Conservation (phyloP, 805 yeast species). For the Millerozyma acaciae region DNA sequence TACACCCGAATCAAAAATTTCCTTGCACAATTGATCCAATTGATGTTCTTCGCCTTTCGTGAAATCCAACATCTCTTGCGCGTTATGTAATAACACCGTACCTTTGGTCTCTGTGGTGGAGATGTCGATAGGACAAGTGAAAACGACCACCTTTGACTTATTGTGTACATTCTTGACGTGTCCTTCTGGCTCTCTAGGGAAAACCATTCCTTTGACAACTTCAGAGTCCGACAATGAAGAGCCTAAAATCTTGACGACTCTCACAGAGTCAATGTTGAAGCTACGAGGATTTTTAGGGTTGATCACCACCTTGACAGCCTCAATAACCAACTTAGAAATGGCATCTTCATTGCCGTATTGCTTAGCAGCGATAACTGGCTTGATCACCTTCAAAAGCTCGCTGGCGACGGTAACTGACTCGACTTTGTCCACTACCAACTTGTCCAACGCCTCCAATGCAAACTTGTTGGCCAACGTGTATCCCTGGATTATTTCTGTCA, state of each 20-base stretch:
- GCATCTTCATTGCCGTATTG: slow-evolving; percentile 86
- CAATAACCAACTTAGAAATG: slow-evolving; percentile 73
- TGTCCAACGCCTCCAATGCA: slow-evolving; percentile 65
- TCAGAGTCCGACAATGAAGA: slow-evolving; percentile 66
- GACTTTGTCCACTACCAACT: slow-evolving; percentile 57
- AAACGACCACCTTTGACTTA: slow-evolving; percentile 84
- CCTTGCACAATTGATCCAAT: slow-evolving; percentile 79
- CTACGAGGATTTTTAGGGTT: slow-evolving; percentile 61
- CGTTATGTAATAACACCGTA: slow-evolving; percentile 91
- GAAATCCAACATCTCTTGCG: slow-evolving; percentile 94
- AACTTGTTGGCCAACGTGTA: slow-evolving; percentile 81
- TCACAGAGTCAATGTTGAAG: slow-evolving; percentile 88
- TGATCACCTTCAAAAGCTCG: slow-evolving; percentile 67
- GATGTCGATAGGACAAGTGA: slow-evolving; percentile 90
- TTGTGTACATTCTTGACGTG: slow-evolving; percentile 57
- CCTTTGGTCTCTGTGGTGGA: slow-evolving; percentile 98
- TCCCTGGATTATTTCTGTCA: slow-evolving; percentile 92
- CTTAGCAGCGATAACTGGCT: slow-evolving; percentile 88
- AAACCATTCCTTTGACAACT: slow-evolving; percentile 96
- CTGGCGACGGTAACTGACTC: slow-evolving; percentile 51
- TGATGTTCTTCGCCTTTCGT: slow-evolving; percentile 95
- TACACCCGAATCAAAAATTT: slow-evolving; percentile 79
- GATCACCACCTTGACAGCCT: slow-evolving; percentile 72
- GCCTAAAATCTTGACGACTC: slow-evolving; percentile 98
- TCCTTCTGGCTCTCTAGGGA: slow-evolving; percentile 97